Evolutionary conservation across 192 early-diverging fungal species (phyloP).

Genomic region (Entomortierella chlamydospora): DNA sequence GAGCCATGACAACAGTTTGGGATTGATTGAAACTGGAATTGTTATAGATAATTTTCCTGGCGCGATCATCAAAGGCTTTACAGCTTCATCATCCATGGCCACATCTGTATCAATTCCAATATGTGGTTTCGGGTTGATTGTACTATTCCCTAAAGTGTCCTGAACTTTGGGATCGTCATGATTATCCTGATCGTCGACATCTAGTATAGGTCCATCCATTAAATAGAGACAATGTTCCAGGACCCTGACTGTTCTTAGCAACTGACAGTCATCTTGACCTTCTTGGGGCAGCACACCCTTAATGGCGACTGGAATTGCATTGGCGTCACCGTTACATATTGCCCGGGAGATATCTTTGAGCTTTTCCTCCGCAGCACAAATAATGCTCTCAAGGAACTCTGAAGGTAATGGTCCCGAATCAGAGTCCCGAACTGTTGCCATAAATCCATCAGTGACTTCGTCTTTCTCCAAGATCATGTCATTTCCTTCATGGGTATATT

Average conservation of each 20-base stretch:
- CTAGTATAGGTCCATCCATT: slow-evolving; percentile 25
- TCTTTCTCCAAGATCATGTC: background rate
- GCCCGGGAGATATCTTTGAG: slow-evolving; percentile 14
- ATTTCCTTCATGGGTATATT: background rate
- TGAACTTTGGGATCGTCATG: background rate
- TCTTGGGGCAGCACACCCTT: background rate
- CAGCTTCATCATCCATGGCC: background rate
- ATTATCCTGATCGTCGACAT: background rate
- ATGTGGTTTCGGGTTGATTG: background rate
- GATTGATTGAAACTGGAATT: slow-evolving; percentile 21
- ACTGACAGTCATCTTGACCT: background rate
- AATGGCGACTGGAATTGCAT: slow-evolving; percentile 23
- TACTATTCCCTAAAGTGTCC: background rate
- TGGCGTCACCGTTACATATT: slow-evolving; percentile 19
- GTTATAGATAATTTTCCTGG: background rate
- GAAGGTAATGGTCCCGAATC: slow-evolving; percentile 9
- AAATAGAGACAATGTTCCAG: slow-evolving; percentile 19
- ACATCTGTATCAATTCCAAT: background rate
- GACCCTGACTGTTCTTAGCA: slow-evolving; percentile 2
- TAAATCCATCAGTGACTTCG: background rate
- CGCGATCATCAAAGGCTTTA: no score
- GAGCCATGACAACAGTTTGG: slow-evolving; percentile 33
- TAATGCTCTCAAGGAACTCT: slow-evolving; percentile 22
- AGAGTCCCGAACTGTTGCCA: background rate
- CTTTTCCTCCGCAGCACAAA: slow-evolving; percentile 20